phyloP scores from a whole-genome alignment of 352 stramenopile genomes.

The Pythium volutum region DNA sequence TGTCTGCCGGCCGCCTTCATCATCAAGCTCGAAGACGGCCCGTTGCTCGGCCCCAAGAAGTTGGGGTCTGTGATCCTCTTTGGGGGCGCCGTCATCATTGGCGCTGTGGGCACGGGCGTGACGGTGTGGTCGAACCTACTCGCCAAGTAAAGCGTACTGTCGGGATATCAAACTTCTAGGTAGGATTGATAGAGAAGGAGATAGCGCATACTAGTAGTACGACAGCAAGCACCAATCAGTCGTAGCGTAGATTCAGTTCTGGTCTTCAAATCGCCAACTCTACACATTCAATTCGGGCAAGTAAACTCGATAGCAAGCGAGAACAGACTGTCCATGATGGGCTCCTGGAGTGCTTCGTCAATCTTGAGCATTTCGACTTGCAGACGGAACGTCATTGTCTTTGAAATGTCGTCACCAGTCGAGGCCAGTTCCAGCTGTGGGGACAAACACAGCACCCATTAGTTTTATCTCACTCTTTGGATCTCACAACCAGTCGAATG shows the following conservation, averaged over 20 bases:
- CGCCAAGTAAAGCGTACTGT: slow-evolving; percentile 7
- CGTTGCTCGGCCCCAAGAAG: slow-evolving; percentile 67
- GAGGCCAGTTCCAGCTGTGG: slow-evolving; percentile 2
- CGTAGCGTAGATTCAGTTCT: no score
- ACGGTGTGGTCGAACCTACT: slow-evolving; percentile 69
- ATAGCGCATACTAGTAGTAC: no score
- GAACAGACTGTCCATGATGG: slow-evolving; percentile 51
- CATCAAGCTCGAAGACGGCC: slow-evolving; percentile 78
- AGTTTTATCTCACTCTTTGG: background rate
- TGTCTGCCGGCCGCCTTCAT: slow-evolving; percentile 83
- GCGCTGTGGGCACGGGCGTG: slow-evolving; percentile 58
- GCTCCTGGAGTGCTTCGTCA: slow-evolving; percentile 55
- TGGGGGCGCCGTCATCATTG: slow-evolving; percentile 68
- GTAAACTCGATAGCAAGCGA: slow-evolving; percentile 50
- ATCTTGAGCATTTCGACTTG: slow-evolving; percentile 64
- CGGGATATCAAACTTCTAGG: no score
- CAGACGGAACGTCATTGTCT: slow-evolving; percentile 28
- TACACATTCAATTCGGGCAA: background rate
- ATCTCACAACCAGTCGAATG: background rate
- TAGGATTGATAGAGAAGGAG: no score
- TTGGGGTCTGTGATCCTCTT: slow-evolving; percentile 70
- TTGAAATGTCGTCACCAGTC: slow-evolving; percentile 19
- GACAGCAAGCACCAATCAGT: no score
- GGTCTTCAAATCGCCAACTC: background rate
- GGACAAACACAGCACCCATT: background rate